phyloP scores from a whole-genome alignment of 495 filamentous ascomycete species.

The Chaetomidium leptoderma region DNA sequence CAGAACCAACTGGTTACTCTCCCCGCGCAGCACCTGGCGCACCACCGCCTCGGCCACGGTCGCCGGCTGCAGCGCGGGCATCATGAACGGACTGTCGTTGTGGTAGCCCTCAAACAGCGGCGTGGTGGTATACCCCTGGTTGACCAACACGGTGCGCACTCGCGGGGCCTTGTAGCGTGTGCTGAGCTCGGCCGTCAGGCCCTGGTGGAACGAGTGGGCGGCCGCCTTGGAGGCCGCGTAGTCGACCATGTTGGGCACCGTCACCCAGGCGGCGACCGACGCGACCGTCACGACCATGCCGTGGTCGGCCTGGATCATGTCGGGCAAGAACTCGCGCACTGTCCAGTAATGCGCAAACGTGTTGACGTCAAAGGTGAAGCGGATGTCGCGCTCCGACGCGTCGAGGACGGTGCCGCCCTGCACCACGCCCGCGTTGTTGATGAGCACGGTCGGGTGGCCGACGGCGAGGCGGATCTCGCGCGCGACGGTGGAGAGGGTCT shows the following conservation, averaged over 20 bases:
- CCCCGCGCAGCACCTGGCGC: slow-evolving; percentile 52
- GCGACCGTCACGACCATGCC: slow-evolving; percentile 73
- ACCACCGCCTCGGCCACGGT: slow-evolving; percentile 64
- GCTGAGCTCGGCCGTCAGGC: slow-evolving; percentile 57
- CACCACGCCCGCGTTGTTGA: slow-evolving; percentile 71
- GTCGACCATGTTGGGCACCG: slow-evolving; percentile 62
- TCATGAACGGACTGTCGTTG: slow-evolving; percentile 48
- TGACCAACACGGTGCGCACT: slow-evolving; percentile 63
- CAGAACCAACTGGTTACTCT: slow-evolving; percentile 55
- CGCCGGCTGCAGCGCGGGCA: slow-evolving; percentile 55
- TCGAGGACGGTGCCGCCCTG: slow-evolving; percentile 58
- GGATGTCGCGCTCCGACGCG: slow-evolving; percentile 51
- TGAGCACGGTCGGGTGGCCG: slow-evolving; percentile 63
- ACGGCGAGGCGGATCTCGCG: slow-evolving; percentile 49
- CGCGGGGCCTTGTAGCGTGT: slow-evolving; percentile 58
- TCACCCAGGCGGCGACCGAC: slow-evolving; percentile 55
- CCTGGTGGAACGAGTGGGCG: slow-evolving; percentile 64
- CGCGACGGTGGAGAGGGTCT: slow-evolving; percentile 46
- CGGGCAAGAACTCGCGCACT: slow-evolving; percentile 61
- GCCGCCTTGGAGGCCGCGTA: slow-evolving; percentile 68
- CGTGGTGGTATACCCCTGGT: slow-evolving; percentile 61
- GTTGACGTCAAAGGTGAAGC: slow-evolving; percentile 69
- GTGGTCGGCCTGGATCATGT: slow-evolving; percentile 60
- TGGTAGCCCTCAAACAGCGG: slow-evolving; percentile 57
- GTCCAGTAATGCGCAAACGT: slow-evolving; percentile 64